Evolutionary conservation across 805 yeast species (phyloP).

Genomic region (Starmerella lactis-condensi): DNA sequence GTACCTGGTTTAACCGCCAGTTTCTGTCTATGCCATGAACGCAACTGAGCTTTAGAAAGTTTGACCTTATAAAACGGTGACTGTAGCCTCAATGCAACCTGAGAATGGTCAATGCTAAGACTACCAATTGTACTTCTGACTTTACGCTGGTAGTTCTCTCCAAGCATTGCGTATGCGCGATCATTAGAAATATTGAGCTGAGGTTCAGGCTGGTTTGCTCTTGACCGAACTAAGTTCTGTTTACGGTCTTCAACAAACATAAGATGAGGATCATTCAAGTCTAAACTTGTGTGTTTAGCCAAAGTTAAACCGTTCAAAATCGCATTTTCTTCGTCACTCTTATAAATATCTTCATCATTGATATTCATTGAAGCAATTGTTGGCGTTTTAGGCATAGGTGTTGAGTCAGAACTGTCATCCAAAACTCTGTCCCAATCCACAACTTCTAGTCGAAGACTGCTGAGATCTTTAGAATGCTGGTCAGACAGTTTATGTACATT

Average conservation of each 20-base stretch:
- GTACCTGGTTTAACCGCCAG: conserved; percentile 66
- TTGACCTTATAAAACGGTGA: conserved; percentile 78
- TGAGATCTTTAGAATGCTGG: too few species aligned
- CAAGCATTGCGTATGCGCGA: conserved; percentile 59
- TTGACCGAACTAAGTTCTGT: conserved; percentile 27
- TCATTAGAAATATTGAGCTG: conserved; percentile 82
- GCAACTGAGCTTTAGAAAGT: conserved; percentile 43
- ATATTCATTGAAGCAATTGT: conserved; percentile 8
- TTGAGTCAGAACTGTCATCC: conserved; percentile 26
- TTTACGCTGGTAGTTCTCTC: conserved; percentile 74
- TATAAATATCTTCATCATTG: conserved; percentile 21
- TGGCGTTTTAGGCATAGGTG: conserved; percentile 1
- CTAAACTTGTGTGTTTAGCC: conserved; percentile 30
- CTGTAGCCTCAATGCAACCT: conserved; percentile 73
- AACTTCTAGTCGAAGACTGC: too few species aligned
- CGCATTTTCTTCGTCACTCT: conserved; percentile 34
- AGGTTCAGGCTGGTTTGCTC: conserved; percentile 34
- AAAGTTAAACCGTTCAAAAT: conserved; percentile 46
- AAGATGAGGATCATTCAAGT: conserved; percentile 73
- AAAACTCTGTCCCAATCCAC: conserved; percentile 22
- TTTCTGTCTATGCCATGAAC: conserved; percentile 64
- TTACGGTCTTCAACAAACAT: conserved; percentile 37
- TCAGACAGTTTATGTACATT: too few species aligned
- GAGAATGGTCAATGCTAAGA: conserved; percentile 73
- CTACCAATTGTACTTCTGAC: conserved; percentile 86